Conservation (phyloP, 805 yeast genomes). For the Pichia membranifaciens region DNA sequence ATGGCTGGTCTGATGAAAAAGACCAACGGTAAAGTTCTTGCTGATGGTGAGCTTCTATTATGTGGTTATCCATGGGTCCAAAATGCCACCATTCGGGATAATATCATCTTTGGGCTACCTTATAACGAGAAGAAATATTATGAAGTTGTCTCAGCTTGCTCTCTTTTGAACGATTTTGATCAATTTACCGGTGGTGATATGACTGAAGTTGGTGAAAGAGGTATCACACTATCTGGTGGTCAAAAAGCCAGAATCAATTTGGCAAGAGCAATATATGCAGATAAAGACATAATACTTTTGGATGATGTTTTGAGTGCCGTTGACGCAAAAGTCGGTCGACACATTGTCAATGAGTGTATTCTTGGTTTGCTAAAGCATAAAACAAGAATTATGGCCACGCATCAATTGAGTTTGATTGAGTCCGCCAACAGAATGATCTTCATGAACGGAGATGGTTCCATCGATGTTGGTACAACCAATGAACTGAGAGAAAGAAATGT, state of each 20-base stretch:
- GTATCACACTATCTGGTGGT: slow-evolving; percentile 83
- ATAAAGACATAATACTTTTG: slow-evolving; percentile 50
- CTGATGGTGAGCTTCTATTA: slow-evolving; percentile 48
- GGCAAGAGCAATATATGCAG: slow-evolving; percentile 64
- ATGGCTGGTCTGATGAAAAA: slow-evolving; percentile 66
- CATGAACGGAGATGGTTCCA: slow-evolving; percentile 56
- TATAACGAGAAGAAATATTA: slow-evolving; percentile 47
- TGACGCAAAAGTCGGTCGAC: slow-evolving; percentile 62
- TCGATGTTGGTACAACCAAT: slow-evolving; percentile 54
- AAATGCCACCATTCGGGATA: slow-evolving; percentile 70
- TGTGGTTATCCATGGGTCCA: slow-evolving; percentile 79
- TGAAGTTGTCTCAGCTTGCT: slow-evolving; percentile 56
- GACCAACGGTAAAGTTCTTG: slow-evolving; percentile 42
- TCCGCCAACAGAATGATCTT: slow-evolving; percentile 67
- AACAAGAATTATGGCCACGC: slow-evolving; percentile 79
- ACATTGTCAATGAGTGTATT: slow-evolving; percentile 54
- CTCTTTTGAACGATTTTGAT: slow-evolving; percentile 57
- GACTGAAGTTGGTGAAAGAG: slow-evolving; percentile 82
- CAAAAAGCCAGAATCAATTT: slow-evolving; percentile 73
- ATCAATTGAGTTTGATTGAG: slow-evolving; percentile 67
- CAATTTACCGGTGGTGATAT: slow-evolving; percentile 67
- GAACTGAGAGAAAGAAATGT: slow-evolving; percentile 41
- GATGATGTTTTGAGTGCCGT: slow-evolving; percentile 71
- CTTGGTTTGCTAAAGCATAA: slow-evolving; percentile 48
- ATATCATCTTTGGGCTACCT: slow-evolving; percentile 61